Base-by-base conservation (phyloP, 148 eudicot species). In the Rhododendron molle region DNA sequence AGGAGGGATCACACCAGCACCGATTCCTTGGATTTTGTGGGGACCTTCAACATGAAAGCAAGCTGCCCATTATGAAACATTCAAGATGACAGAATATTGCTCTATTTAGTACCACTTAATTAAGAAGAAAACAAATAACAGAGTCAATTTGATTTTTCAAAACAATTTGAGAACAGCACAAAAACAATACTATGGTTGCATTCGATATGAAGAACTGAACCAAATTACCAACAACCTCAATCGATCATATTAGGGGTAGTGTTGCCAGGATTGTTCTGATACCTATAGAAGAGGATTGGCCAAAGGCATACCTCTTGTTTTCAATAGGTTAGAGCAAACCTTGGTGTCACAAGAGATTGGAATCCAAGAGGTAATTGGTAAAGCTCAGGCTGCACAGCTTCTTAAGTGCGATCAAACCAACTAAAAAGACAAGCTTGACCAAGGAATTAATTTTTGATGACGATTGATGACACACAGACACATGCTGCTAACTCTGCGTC, bases 21-120 rank as follows among this genome's bases (percentile, higher is more conserved):
- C 98, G 58, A 96, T 91, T 86, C 98, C 98, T 89, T 94, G 96
- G 69, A 94, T 96, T 83, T 87, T 90, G 91, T 96, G 99, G 28
- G 85, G 86, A 40, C 98, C 98, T 96, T 73, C 32, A 62, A 80
- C 47, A 88, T 82, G 76, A 49, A 56, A 84, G 71, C 71, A 56
- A 52, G 30, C n/a, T 47, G 30, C 26, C 28, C n/a, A 49, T 47
- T 72, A 83, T 11, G 30, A 30, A 49, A 72, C 18, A 30, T 30
- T 71, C 46, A 47, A 49, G 32, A 32, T 20, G 30, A 47, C 36
- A 21, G 3, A 36, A 52, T 83, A 36, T 76, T 13, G 20, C 34
- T 76, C 56, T 10, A 38, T 23, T 11, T 46, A 8, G 49, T 46
- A 46, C 49, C 9, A 12, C 49, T 46, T 46, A 46, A 46, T 46